Base-by-base conservation (phyloP, 163 green algal species). In the Trebouxiophyceae sp. region DNA sequence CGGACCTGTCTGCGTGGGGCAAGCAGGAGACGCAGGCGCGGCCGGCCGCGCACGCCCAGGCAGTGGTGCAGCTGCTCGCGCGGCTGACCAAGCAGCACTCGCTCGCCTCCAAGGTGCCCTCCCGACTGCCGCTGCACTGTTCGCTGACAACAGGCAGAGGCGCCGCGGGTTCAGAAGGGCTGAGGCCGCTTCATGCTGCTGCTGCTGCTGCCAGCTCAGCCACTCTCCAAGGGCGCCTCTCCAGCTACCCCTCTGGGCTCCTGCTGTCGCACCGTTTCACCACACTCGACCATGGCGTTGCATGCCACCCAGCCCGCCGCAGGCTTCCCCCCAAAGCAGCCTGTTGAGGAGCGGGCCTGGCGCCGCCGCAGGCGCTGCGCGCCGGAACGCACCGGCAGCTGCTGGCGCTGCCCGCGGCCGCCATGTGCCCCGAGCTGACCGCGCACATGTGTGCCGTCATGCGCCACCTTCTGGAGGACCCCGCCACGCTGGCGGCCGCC, bases 391-490 rank as follows among this genome's bases (percentile, higher is more conserved):
- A 82, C 29, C 47, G 69, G 8, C 68, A 87, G n/a, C 69, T 97
- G 57, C 78, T 97, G 61, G 70, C 74, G 0, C 71, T 97, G 32
- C 91, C 92, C 1, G 44, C 68, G 8, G 34, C 76, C 1, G 84
- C 77, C 65, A 72, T 84, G 45, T 66, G 66, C 22, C 75, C 79
- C 2, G 71, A 79, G 23, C 82, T 87, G 24, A 87, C 97, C 74
- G 63, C 77, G 0, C 63, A 81, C 54, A 81, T 93, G 26, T 71
- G 84, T 1, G 69, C 85, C 5, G 76, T 97, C 12, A 71, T 98
- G 55, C 79, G 87, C 2, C 85, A 97, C 69, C 71, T 96, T 39
- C 68, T 97, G 65, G 91, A 98, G 71, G 92, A 98, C 72, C 78
- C 82, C 1, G 65, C 69, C 44, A 96, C 90, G 7, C 81, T 96